These are phyloP conservation scores for Penicillium psychrosexuale DNA, from an alignment of 2,329 filamentous ascomycete genomes.

Conservation along the genomic window DNA sequence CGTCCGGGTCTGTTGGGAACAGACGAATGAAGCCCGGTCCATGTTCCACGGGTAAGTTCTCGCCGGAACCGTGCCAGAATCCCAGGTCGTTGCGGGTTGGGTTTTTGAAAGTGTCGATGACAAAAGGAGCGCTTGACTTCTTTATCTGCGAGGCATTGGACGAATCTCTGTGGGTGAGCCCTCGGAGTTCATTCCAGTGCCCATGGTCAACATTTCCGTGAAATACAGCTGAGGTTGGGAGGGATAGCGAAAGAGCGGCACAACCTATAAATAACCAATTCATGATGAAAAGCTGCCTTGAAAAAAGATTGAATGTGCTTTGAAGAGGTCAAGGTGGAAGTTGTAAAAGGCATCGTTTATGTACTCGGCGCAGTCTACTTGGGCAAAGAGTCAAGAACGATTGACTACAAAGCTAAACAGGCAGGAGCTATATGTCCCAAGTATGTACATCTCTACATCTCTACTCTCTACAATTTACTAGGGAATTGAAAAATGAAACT, in stretches of 20 bases:
- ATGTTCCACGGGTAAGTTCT: slow-evolving; percentile 55
- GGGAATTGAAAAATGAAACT: background rate
- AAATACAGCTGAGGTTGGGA: slow-evolving; percentile 6
- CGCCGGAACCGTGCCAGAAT: slow-evolving; percentile 65
- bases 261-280: background rate
- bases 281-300: slow-evolving; percentile 2
- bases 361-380: background rate
- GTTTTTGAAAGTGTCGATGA: slow-evolving; percentile 61
- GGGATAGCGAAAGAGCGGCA: background rate
- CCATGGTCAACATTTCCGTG: slow-evolving; percentile 1
- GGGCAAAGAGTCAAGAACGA: background rate
- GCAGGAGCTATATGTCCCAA: background rate
- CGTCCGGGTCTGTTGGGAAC: slow-evolving; percentile 58
- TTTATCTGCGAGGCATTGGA: background rate
- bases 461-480: background rate
- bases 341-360: background rate
- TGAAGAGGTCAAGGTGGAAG: background rate
- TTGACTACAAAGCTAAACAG: too few species aligned
- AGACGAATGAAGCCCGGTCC: slow-evolving; percentile 54
- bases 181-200: slow-evolving; percentile 18
- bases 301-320: slow-evolving; percentile 5
- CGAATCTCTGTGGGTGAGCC: background rate
- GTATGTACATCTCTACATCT: background rate
- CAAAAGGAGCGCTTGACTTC: slow-evolving; percentile 20
- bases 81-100: slow-evolving; percentile 56